Evolutionary conservation across 768 basidiomycete genomes (phyloP), one percentile per base, ranked within the genome.

Genomic region (Lactarius evosmus): DNA sequence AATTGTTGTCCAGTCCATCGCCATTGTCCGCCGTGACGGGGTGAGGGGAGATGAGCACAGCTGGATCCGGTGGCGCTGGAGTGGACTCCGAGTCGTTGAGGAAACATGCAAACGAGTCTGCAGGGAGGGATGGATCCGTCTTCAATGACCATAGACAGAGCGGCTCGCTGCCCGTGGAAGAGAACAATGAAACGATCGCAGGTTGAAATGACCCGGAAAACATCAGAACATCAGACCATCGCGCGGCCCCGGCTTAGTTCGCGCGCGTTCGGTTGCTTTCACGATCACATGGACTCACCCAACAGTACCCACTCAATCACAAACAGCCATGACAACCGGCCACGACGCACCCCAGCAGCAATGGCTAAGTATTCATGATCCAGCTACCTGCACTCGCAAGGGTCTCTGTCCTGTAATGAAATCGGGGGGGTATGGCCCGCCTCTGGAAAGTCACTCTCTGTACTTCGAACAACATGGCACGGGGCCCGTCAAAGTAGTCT

Each of bases 391-490:
- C 69, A 77, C 81, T 5, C 81, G 84, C 34, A 87, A 86, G 56
- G 91, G 91, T 7, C 78, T 91, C n/a, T 93, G 89, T 70, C 89
- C 88, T 2, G 85, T 91, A 17, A 84, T 84, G 2, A 70, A 77
- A 32, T 74, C 85, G 5, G 78, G 78, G 30, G 74, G 77, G 17
- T 76, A 73, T n/a, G 73, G 73, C 3, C 75, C 79, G 56, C 73
- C 80, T 0, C 64, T 85, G 3, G 83, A 88, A 70, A 85, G 82
- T 56, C 89, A 91, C 70, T 89, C 88, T 0, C 76, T 93, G 2
- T 94, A 93, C 73, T 93, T 81, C 66, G 89, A 92, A 72, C 81
- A 86, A 44, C 92, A 94, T 72, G 92, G 91, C 3, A 75, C 67
- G 4, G 86, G 87, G 0, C 79, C 80, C 11, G 78, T 80, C 64